Base-by-base conservation (phyloP, 208 protist species). In the Lotmaria passim region DNA sequence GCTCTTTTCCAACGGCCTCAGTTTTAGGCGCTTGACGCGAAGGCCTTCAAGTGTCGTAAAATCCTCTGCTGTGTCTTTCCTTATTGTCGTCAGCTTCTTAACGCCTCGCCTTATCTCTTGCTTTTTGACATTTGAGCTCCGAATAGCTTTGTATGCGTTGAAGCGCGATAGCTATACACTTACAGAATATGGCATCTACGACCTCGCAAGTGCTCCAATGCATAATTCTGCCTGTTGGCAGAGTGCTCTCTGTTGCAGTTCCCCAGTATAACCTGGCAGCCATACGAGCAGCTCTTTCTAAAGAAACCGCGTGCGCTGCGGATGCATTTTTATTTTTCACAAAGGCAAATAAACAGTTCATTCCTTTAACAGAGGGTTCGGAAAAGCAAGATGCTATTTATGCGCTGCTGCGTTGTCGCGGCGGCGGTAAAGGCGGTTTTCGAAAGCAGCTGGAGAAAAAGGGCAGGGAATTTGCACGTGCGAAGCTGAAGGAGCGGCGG, bases 401-500 rank as follows among this genome's bases (percentile, higher is more conserved):
- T n/a, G 75, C 69, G 14, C 44, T 90, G 38, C 44, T 90, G 28
- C 69, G 85, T 17, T 74, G 66, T 28, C 31, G 74, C 17, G 85
- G 69, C 44, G 90, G 83, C 50, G 87, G 87, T 3, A 95, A 95
- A 65, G 90, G 90, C 31, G 90, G 90, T 28, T 95, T 95, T 70
- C 70, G 81, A 0, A 95, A 95, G 61, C 86, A 92, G 64, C 71
- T 95, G 0, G 90, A 93, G 52, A 95, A 95, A 41, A 95, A 95
- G 38, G 90, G 81, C 3, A 81, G 90, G 19, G 85, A 86, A 38
- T 95, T 88, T 69, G 81, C 83, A 15, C 73, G 90, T 17, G 81
- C 82, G 5, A 90, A 90, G 69, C 65, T 76, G 47, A 81, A 82
- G 41, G 75, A 75, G 44, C 67, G 68, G 41, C 60, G 61, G 14